Base-by-base conservation (phyloP, 1,284 basidiomycete genomes). In the Apiotrichum gamsii region DNA sequence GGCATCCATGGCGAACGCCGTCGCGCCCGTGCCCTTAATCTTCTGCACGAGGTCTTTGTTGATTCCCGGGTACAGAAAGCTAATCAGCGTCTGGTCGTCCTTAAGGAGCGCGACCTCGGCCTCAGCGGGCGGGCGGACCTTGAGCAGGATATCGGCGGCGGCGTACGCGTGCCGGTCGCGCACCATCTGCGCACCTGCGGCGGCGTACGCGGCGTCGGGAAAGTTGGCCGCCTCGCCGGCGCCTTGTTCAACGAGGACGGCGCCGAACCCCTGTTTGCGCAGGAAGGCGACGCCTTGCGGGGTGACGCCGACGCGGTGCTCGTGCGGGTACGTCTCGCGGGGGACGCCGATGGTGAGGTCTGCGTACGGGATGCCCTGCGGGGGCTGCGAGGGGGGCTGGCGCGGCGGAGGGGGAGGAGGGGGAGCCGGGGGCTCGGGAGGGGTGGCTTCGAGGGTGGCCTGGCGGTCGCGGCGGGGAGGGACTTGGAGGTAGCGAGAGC, bases 31-130 rank as follows among this genome's bases (percentile, higher is more conserved):
- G 20, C 76, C 70, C 11, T 82, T 79, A 56, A 89, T 72, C 43
- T 76, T 75, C 56, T 87, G 80, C 31, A 88, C 80, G 41, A 84
- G 75, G 24, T 75, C 70, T 65, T 82, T 82, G 73, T 89, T 89
- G 72, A 88, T 85, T 23, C 79, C 76, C 15, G 87, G 85, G 70
- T 88, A 85, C 58, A 90, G 68, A 69, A 90, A 86, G n/a, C 85
- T 87, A 55, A 90, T 83, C 49, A 87, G 66, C 4, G 85, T 88
- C 66, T 81, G 82, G 39, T 82, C 84, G 59, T 81, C 74, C 62
- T 80, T 84, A 57, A 89, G 64, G 45, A 69, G 62, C 21, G 78
- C 74, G 13, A 77, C 74, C 67, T 87, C 85, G 11, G 47, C 41
- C 5, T 40, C 20, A 3, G 49, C 49, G 32, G 87, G 87, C 32